Conservation (phyloP, 306 rosid genomes). For the Trifolium repens region DNA sequence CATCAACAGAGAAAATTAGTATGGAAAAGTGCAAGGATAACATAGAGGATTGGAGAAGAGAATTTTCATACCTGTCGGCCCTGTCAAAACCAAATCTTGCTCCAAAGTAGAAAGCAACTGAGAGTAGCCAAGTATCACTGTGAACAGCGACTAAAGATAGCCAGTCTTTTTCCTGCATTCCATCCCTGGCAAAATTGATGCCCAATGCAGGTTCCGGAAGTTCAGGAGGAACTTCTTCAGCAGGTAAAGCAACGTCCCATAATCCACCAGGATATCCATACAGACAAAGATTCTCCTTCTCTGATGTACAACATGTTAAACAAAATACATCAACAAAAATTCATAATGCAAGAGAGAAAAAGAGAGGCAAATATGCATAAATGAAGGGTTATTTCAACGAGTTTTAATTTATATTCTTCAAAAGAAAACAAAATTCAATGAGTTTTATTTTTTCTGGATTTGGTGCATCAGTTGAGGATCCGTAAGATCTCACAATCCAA, state of each 20-base stretch:
- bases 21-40: background rate
- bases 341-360: conserved; percentile 1
- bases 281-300: conserved; percentile 50
- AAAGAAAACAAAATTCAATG: background rate
- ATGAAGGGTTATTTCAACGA: background rate
- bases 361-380: background rate
- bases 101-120: conserved; percentile 50
- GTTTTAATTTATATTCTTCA: no score
- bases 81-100: conserved; percentile 54
- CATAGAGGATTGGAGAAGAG: background rate
- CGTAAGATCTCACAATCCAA: background rate
- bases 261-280: conserved; percentile 44
- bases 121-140: conserved; percentile 50
- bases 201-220: conserved; percentile 54
- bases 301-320: conserved; percentile 35
- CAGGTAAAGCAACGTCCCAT: conserved; percentile 51
- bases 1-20: conserved; percentile 3
- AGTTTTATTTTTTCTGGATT: background rate
- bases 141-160: conserved; percentile 53
- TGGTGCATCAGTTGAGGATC: background rate
- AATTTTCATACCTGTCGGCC: conserved; percentile 42
- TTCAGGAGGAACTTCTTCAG: conserved; percentile 55
- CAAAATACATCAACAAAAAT: conserved; percentile 11
- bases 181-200: conserved; percentile 53
- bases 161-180: conserved; percentile 52